Evolutionary conservation across 2,329 filamentous ascomycete species (phyloP), one percentile per base, ranked within the genome.

Genomic region (Diaporthe ampelina): DNA sequence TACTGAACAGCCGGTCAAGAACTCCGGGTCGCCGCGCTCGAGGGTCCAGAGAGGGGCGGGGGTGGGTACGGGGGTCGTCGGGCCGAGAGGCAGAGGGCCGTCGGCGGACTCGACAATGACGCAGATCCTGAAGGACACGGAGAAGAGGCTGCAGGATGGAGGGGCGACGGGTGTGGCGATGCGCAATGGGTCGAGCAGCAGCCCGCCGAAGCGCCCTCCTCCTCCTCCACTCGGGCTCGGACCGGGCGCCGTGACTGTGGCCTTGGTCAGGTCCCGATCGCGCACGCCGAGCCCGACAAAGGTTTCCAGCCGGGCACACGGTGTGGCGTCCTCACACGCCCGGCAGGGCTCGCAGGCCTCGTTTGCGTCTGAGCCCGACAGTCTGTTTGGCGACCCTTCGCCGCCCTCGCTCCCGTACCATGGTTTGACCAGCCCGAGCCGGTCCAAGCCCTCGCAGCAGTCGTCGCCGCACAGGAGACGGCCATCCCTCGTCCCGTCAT

Each of bases 111-210:
- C 85, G 15, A 88, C 88, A 1, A 79, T 91, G 35, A 83, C 85
- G 1, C 82, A 87, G 74, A 91, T 91, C 37, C 81, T 91, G 43
- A 84, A 83, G 57, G 87, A 84, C 45, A 91, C 89, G 1, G 89
- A 90, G 35, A 82, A 86, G 81, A 83, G 88, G 13, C 82, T 91
- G 19, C 82, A 84, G 26, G 83, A 74, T 56, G 79, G 75, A 8
- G 73, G 50, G 50, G 71, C 35, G 54, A 57, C 74, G 35, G 73
- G 74, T 26, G 59, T 78, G 50, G 45, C 74, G n/a, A 52, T 56
- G 48, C 71, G 76, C 43, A 83, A 83, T 78, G 82, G 79, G 40
- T 77, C 81, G 8, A 68, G 76, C 17, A 70, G 77, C 50, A 80
- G 82, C 7, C 80, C 82, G 0, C 73, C 67, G 3, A 82, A 79